These are phyloP conservation scores for Kazachstania sp. DNA, from an alignment of 1,139 yeast genomes.

Conservation along the genomic window DNA sequence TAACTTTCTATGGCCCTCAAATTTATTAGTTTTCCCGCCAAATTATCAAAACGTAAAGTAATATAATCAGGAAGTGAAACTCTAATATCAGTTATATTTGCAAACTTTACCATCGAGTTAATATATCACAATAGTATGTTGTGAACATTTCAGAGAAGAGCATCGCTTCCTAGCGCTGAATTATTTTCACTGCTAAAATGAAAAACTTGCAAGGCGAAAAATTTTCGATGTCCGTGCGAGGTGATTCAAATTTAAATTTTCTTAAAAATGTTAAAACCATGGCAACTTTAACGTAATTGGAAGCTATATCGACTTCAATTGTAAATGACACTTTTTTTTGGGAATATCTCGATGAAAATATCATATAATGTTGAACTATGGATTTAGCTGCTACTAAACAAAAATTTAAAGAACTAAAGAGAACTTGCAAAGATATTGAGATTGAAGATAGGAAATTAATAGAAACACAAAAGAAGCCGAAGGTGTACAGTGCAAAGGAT, in stretches of 20 bases:
- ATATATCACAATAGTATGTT: too few relatives aligned
- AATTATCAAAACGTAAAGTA: too few relatives aligned
- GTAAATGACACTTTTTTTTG: background rate
- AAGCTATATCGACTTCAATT: background rate
- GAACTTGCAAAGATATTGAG: conserved; percentile 34
- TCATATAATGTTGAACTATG: conserved; percentile 6
- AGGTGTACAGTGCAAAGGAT: conserved; percentile 24
- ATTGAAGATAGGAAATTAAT: conserved; percentile 35
- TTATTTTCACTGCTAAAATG: background rate
- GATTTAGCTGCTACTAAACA: conserved; percentile 11
- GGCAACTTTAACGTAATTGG: too few relatives aligned
- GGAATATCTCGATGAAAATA: background rate
- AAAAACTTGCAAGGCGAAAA: conserved; percentile 1
- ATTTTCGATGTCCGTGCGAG: conserved; percentile 9
- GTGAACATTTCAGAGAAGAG: background rate
- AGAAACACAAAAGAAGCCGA: conserved; percentile 36
- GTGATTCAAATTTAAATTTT: background rate
- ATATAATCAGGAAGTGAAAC: too few relatives aligned
- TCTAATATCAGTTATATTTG: too few relatives aligned
- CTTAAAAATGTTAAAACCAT: too few relatives aligned
- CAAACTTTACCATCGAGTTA: too few relatives aligned
- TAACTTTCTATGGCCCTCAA: too few relatives aligned
- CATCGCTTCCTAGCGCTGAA: conserved; percentile 7
- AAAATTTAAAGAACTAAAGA: conserved; percentile 29
- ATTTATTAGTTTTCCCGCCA: too few relatives aligned